These are phyloP conservation scores for Chrysoporthe puriensis DNA, from an alignment of 2,329 filamentous ascomycete species.

Conservation along the genomic window DNA sequence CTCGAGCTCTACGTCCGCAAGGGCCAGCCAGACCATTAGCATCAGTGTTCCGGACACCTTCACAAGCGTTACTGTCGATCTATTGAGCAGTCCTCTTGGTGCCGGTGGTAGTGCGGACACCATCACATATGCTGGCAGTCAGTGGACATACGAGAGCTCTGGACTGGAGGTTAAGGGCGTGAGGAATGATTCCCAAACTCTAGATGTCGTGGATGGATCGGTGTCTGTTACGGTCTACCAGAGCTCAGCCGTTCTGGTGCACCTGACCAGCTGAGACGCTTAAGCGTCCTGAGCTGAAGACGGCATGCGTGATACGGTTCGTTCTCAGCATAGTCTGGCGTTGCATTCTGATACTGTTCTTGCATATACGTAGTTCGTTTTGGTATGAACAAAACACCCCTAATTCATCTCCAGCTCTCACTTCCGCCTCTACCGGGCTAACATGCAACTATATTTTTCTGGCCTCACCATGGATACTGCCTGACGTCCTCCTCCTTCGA, in stretches of 20 bases:
- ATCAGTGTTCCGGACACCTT: constrained; percentile 32
- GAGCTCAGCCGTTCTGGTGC: constrained; percentile 37
- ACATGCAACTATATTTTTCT: background rate
- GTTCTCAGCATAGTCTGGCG: too few relatives aligned
- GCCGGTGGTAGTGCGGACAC: constrained; percentile 39
- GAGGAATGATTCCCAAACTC: constrained; percentile 36
- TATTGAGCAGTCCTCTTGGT: constrained; percentile 39
- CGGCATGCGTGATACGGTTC: background rate
- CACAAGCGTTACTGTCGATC: constrained; percentile 34
- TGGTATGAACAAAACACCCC: background rate
- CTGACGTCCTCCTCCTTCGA: constrained; percentile 62
- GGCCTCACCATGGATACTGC: constrained; percentile 61
- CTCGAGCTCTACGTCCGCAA: constrained; percentile 34
- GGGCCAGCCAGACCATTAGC: constrained; percentile 33
- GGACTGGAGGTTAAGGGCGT: constrained; percentile 40
- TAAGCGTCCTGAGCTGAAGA: background rate
- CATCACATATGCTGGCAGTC: constrained; percentile 44
- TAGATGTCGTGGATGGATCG: constrained; percentile 35
- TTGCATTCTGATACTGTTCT: background rate
- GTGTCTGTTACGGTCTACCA: constrained; percentile 34
- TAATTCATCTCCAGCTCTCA: background rate
- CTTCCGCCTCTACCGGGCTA: too few relatives aligned
- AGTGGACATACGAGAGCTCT: constrained; percentile 42
- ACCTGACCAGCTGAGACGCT: constrained; percentile 12
- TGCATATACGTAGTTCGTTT: background rate